Evolutionary conservation across 257 asterid species (phyloP).

Genomic region (Solanum bulbocastanum): DNA sequence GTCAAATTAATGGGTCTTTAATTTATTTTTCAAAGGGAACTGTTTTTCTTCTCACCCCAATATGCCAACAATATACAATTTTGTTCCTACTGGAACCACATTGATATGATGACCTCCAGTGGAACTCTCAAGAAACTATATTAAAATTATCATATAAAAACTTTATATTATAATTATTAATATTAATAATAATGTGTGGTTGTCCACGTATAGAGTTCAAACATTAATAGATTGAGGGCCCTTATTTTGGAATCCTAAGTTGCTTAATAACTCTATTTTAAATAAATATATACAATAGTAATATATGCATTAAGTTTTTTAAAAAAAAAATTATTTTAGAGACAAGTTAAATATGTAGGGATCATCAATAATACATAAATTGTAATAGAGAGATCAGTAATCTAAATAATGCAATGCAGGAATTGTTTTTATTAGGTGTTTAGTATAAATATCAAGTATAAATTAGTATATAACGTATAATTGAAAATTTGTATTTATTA

Average conservation of each 20-base stretch:
- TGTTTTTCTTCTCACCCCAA: constrained; percentile 1
- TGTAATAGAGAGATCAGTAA: background rate
- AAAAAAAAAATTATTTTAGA: background rate
- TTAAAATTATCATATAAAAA: background rate
- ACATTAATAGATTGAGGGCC: background rate
- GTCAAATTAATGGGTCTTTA: background rate
- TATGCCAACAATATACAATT: background rate
- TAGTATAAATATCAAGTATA: background rate
- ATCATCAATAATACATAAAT: background rate
- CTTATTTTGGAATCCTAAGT: constrained; percentile 1
- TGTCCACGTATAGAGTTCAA: background rate
- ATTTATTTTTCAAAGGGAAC: background rate
- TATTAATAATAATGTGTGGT: background rate
- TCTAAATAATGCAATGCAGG: background rate
- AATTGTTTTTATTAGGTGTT: background rate
- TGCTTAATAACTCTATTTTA: background rate
- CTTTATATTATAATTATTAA: background rate
- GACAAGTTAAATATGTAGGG: background rate
- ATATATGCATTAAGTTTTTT: background rate
- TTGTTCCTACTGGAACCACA: background rate
- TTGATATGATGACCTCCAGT: background rate
- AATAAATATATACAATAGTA: background rate
- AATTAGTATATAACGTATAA: background rate
- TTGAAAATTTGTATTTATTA: background rate
- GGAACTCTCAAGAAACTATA: background rate